Evolutionary conservation across 2,329 filamentous ascomycete species (phyloP), one percentile per base, ranked within the genome.

Genomic region (Cladosporium phlei): DNA sequence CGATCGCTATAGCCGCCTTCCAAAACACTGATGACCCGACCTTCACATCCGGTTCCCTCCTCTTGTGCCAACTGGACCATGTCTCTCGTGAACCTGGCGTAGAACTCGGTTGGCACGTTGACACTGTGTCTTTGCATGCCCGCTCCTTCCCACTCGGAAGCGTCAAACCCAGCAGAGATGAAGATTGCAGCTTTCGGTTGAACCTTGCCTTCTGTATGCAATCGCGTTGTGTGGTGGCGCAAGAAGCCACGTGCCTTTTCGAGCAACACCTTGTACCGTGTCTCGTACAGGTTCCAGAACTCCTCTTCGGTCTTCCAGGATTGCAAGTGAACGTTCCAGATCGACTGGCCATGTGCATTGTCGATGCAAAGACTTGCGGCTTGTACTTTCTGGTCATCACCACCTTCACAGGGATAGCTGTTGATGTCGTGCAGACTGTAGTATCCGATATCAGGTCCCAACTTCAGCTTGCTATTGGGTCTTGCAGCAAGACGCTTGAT

Each of bases 381-480:
- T 62, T 86, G 88, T 42, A 97, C 84, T 67, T 97, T 97, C 17
- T 93, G 88, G 48, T 86, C 80, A 52, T 97, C 91, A n/a, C 91
- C 93, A 63, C 78, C 80, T 65, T 98, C 93, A 64, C 93, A 98
- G 0, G 94, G 93, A 61, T 94, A 98, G 0, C 91, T 97, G 67
- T 98, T 97, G 70, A 98, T 96, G 61, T 98, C 93, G 65, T 98
- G 93, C 33, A 98, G 66, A 64, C 90, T 96, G 66, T 95, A 97
- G 64, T 98, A 98, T 8, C 90, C 93, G 58, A 97, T 93, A 0
- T 64, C 61, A 3, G 61, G 61, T 12, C 49, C 52, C 11, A 63
- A 48, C 44, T 58, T 61, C 32, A 56, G 22, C 44, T 62, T 63
- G 38, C 47, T 58, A 38, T 58, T 58, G 3, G 57, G 52, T 38